These are phyloP conservation scores for Ophiocordyceps camponoti-floridani DNA, from an alignment of 2,329 filamentous ascomycete genomes.

Conservation along the genomic window DNA sequence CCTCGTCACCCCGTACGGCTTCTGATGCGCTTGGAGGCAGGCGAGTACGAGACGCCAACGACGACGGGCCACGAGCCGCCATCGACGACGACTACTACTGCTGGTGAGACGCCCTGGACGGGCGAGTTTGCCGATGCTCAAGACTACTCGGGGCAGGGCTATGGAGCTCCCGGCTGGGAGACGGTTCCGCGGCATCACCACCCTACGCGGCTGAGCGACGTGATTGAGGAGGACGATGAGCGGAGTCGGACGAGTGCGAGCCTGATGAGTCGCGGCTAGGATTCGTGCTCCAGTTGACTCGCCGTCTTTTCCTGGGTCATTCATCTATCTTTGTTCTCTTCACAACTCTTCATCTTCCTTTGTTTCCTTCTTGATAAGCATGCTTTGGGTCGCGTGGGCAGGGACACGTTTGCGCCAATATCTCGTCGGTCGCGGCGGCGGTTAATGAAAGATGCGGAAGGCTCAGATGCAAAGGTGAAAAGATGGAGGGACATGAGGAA, in stretches of 20 bases:
- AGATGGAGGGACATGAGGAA: too few relatives aligned
- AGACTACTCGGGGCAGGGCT: conserved; percentile 51
- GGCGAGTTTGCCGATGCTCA: conserved; percentile 22
- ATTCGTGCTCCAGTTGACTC: conserved; percentile 3
- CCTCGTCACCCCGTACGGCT: conserved; percentile 19
- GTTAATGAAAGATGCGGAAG: too few relatives aligned
- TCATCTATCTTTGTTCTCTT: not conserved
- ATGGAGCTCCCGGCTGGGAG: conserved; percentile 57
- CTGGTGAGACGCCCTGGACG: conserved; percentile 20
- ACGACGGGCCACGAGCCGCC: conserved; percentile 19
- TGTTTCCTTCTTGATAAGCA: not conserved
- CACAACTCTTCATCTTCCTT: not conserved
- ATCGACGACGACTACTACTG: conserved; percentile 12
- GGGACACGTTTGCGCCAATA: not conserved
- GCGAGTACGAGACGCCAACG: conserved; percentile 38
- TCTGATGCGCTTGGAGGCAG: conserved; percentile 24
- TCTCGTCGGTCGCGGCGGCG: not conserved
- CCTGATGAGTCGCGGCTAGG: conserved; percentile 31
- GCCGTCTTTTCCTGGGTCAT: not conserved
- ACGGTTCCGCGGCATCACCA: conserved; percentile 65
- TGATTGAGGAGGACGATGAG: conserved; percentile 74
- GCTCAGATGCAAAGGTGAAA: too few relatives aligned
- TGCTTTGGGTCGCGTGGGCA: not conserved
- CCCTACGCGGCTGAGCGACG: conserved; percentile 75
- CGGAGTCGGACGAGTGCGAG: conserved; percentile 57